Base-by-base conservation (phyloP, 2,329 filamentous ascomycete genomes). In the Colletotrichum scovillei region DNA sequence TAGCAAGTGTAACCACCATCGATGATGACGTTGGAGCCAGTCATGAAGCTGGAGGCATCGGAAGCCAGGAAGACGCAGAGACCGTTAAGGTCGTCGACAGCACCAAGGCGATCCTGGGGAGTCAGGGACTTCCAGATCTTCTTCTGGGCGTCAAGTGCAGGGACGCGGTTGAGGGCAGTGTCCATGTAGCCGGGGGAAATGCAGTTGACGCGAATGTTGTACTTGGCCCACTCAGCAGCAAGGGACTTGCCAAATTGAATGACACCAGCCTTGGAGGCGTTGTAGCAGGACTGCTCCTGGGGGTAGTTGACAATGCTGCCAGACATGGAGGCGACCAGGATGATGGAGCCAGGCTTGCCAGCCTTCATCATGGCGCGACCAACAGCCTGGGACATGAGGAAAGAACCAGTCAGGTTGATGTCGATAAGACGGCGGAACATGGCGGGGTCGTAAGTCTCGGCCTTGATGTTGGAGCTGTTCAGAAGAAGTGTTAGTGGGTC, bases 111-210 rank as follows among this genome's bases (percentile, higher is more conserved):
- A 81, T 89, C 88, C 88, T 94, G 92, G 11, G 93, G 93, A 8
- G 93, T 95, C 75, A 93, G 81, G 49, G 89, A 89, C 78, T 90
- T 90, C 93, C 93, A 95, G 82, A 94, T 93, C 84, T 92, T 92
- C 91, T 95, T 95, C 87, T 95, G 92, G 60, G 92, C 92, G 76
- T 95, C 93, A 24, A 95, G 90, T 52, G 92, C 92, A 26, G 93
- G 92, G 8, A 94, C 92, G 73, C 92, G 91, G 89, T 95, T 95
- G 75, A 95, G 87, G 5, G 92, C 92, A 5, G 94, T 97, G 86
- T 95, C 93, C 92, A 96, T 95, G 86, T 96, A 96, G 35, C 94
- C 94, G 24, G 94, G 94, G 7, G 92, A 94, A 84, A 96, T 95
- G 83, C 91, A 92, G 88, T 97, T 97, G 79, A 95, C 93, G 49